Evolutionary conservation across 306 rosid species (phyloP).

Genomic region (Oxytropis ochrocephala): DNA sequence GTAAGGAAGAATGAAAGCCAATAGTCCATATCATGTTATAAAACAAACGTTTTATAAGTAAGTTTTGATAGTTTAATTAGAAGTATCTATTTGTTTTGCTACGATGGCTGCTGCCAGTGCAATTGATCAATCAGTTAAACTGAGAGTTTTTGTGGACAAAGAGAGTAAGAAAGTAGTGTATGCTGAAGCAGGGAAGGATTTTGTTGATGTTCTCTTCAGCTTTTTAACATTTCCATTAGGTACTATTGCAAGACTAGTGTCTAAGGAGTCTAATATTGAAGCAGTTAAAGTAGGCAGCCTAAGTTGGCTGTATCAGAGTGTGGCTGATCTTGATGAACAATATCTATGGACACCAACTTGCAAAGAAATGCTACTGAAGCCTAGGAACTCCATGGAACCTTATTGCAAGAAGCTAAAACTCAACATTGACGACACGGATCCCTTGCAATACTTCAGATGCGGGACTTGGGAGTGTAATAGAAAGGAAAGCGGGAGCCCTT

Average conservation of each 20-base stretch:
- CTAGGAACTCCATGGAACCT: slow-evolving; percentile 8
- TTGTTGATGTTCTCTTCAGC: too few relatives aligned
- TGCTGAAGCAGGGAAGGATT: not conserved
- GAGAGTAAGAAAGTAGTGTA: not conserved
- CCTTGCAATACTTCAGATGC: not conserved
- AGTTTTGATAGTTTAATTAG: too few relatives aligned
- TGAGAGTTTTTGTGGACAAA: not conserved
- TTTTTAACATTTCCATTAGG: too few relatives aligned
- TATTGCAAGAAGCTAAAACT: not conserved
- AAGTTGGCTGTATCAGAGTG: not conserved
- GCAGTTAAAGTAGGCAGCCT: not conserved
- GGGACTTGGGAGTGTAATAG: not conserved
- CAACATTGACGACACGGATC: not conserved
- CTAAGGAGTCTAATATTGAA: not conserved
- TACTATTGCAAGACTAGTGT: not conserved
- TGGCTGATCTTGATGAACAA: not conserved
- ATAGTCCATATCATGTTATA: too few relatives aligned
- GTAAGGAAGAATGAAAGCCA: too few relatives aligned
- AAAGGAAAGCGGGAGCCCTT: not conserved
- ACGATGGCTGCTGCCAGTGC: too few relatives aligned
- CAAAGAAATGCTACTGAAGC: not conserved
- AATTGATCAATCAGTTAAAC: too few relatives aligned
- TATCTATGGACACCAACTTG: not conserved
- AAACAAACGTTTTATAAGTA: too few relatives aligned
- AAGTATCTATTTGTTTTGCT: too few relatives aligned